These are phyloP conservation scores for Mycena crocata DNA, from an alignment of 768 basidiomycete genomes.

Conservation along the genomic window DNA sequence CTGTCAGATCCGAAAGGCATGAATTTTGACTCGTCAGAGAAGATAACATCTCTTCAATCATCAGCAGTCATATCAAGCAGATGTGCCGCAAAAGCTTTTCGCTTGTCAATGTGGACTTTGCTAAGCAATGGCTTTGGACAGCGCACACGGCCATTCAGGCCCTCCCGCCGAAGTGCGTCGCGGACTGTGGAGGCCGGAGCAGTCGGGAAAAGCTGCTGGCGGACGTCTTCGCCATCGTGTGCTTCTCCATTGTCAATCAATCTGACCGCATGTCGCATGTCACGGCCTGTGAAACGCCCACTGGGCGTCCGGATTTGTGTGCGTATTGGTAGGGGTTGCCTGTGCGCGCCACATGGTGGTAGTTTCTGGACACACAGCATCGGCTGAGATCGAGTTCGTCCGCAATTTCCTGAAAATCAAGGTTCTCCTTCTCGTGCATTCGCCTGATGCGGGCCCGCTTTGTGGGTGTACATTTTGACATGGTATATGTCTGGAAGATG, in stretches of 20 bases:
- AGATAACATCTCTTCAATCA: constrained; percentile 29
- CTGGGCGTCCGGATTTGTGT: background rate
- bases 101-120: constrained; percentile 60
- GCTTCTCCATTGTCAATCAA: background rate
- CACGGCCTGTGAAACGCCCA: background rate
- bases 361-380: background rate
- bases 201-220: background rate
- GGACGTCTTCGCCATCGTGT: background rate
- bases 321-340: constrained; percentile 3
- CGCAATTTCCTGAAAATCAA: background rate
- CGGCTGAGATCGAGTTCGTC: background rate
- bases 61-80: background rate
- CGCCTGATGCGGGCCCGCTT: background rate
- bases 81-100: background rate
- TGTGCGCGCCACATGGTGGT: background rate
- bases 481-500: background rate
- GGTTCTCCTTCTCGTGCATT: constrained; percentile 12
- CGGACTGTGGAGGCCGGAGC: background rate
- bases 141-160: constrained; percentile 2
- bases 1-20: constrained; percentile 20
- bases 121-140: constrained; percentile 1
- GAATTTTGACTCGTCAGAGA: constrained; percentile 14
- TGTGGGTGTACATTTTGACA: constrained; percentile 18
- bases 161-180: background rate
- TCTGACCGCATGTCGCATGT: background rate